These are phyloP conservation scores for Pholiota microspora DNA, from an alignment of 768 basidiomycete genomes.

Conservation along the genomic window DNA sequence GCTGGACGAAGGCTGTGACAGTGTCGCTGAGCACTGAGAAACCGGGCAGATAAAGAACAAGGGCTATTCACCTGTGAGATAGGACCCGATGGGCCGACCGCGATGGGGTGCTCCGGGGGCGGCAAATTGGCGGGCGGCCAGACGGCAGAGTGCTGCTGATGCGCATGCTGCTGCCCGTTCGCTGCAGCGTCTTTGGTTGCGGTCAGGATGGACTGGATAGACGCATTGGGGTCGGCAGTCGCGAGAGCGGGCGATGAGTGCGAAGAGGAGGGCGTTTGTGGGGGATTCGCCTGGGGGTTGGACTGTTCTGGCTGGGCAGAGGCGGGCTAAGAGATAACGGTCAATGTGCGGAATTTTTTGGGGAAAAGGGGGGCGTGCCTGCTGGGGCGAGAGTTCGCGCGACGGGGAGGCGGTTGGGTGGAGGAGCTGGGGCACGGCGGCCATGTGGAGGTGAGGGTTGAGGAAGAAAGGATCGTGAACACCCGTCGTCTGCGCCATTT, in stretches of 20 bases:
- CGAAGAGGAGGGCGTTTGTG: constrained; percentile 27
- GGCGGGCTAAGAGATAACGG: constrained; percentile 18
- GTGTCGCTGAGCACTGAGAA: not conserved
- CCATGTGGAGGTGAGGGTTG: constrained; percentile 44
- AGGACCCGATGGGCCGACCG: constrained; percentile 25
- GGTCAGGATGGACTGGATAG: constrained; percentile 51
- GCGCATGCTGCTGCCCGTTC: constrained; percentile 28
- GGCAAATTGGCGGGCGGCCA: constrained; percentile 38
- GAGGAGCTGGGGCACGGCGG: constrained; percentile 25
- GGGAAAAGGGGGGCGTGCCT: constrained; percentile 27
- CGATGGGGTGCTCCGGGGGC: constrained; percentile 23
- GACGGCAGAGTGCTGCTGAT: constrained; percentile 15
- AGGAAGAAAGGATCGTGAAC: constrained; percentile 41
- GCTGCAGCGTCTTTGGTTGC: constrained; percentile 44
- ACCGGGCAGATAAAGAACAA: constrained; percentile 1
- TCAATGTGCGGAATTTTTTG: constrained; percentile 20
- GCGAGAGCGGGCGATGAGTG: constrained; percentile 25
- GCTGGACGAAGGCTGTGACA: constrained; percentile 38
- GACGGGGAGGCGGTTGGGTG: constrained; percentile 18
- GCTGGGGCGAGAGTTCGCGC: constrained; percentile 20
- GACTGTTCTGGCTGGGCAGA: constrained; percentile 12
- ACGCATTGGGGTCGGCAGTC: constrained; percentile 41
- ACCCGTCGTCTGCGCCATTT: constrained; percentile 35
- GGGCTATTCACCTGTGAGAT: constrained; percentile 17
- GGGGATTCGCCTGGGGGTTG: constrained; percentile 11